Base-by-base conservation (phyloP, 768 basidiomycete species). In the Gloeophyllum trabeum region DNA sequence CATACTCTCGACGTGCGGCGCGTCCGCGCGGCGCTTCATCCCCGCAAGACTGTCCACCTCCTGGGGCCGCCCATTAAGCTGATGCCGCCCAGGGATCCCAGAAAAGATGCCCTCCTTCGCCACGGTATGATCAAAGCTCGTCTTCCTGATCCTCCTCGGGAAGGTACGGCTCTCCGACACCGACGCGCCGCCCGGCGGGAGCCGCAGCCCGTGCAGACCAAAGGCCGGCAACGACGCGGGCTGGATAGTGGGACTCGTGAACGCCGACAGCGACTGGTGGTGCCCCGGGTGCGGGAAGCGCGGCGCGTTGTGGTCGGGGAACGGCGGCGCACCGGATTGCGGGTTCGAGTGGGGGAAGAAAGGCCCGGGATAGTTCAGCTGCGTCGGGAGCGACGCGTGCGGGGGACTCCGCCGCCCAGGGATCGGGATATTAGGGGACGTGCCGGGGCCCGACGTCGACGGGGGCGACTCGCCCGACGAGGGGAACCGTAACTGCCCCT, bases 111-210 rank as follows among this genome's bases (percentile, higher is more conserved):
- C 75, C 46, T 81, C 78, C 48, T 73, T 75, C 26, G 74, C 71
- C 30, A 93, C 81, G 3, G 91, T 92, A 61, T 92, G 91, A 60
- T 96, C 91, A 58, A 92, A 94, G 61, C 88, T 91, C 36, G 91
- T 89, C 69, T 96, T 96, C 47, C 91, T 76, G 45, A 90, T 87
- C 60, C 85, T 83, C 46, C 82, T 75, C 41, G 91, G 87, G 56
- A 91, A 87, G 23, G 70, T 61, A 48, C 71, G 77, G 49, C 69
- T 54, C 47, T 63, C 63, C 40, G 59, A 52, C 45, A 63, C 52
- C 10, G 50, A 48, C 20, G 52, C 49, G 32, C 46, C 52, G 36
- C 56, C 51, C 26, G 50, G 38, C 42, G 54, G 63, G 44, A 63
- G 41, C 51, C 67, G 62, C 44, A 70, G 61, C 39, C 80, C 79